Percentiles rank a stretch among this genome's conserved stretches.
Conservation (phyloP, 2,329 filamentous ascomycete species). For the Diaporthe humulicola region DNA sequence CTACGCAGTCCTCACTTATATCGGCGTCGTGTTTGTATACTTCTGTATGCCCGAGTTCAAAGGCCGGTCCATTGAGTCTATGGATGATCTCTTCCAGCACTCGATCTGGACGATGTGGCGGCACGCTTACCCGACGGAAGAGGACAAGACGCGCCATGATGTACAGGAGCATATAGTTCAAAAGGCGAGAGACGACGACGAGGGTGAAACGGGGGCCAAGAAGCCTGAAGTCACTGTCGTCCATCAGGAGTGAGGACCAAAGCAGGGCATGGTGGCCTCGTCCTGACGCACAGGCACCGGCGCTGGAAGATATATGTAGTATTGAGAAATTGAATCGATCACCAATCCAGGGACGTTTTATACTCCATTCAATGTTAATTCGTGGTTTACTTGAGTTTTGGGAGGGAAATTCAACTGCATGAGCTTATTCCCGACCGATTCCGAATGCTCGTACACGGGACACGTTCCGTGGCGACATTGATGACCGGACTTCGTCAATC, state of each 20-base stretch:
- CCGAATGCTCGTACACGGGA: background rate
- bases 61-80: slow-evolving; percentile 62
- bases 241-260: background rate
- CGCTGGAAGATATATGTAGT: background rate
- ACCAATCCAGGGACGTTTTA: rapidly evolving
- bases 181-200: slow-evolving; percentile 6
- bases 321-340: no score
- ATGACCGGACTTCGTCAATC: background rate
- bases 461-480: background rate
- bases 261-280: background rate
- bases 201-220: slow-evolving; percentile 3
- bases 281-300: background rate
- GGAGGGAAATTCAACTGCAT: background rate
- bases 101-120: slow-evolving; percentile 56
- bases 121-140: slow-evolving; percentile 52
- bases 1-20: slow-evolving; percentile 52
- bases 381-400: background rate
- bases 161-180: slow-evolving; percentile 32
- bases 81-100: slow-evolving; percentile 60
- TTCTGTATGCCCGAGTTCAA: slow-evolving; percentile 65
- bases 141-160: slow-evolving; percentile 41
- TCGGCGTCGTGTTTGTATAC: slow-evolving; percentile 50
- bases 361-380: background rate
- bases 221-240: slow-evolving; percentile 13
- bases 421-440: background rate